Evolutionary conservation across 2,329 filamentous ascomycete genomes (phyloP).

Genomic region (Colletotrichum lentis): DNA sequence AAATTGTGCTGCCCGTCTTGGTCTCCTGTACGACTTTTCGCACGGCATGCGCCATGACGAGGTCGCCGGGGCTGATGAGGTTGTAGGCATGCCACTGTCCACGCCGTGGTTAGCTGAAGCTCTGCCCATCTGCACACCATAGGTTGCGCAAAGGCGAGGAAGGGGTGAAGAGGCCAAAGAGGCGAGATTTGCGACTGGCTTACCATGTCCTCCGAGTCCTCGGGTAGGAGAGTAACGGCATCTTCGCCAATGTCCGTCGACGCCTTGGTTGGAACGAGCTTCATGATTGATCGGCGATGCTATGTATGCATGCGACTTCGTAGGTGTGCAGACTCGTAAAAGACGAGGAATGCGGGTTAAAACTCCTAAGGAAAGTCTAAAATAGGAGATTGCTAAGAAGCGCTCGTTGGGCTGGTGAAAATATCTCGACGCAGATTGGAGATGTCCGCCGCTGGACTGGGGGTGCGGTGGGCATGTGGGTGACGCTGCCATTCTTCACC

Average conservation of each 20-base stretch:
- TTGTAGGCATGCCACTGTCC: conserved; percentile 68
- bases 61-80: conserved; percentile 62
- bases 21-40: conserved; percentile 62
- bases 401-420: conserved; percentile 14
- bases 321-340: background rate
- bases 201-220: conserved; percentile 59
- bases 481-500: conserved; percentile 4
- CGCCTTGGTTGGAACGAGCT: conserved; percentile 51
- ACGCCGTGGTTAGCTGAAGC: conserved; percentile 1
- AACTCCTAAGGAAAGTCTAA: background rate
- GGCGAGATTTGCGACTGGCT: conserved; percentile 27
- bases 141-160: background rate
- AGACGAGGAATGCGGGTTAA: background rate
- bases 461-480: background rate
- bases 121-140: background rate
- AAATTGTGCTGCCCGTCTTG: conserved; percentile 57
- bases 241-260: conserved; percentile 52
- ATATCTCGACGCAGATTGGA: conserved; percentile 33
- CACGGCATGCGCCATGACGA: conserved; percentile 63
- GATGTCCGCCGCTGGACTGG: conserved; percentile 2
- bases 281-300: conserved; percentile 42
- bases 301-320: background rate
- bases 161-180: background rate
- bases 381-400: background rate
- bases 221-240: conserved; percentile 53